Conservation (phyloP, 192 early-diverging fungal species). For the Oehlia diaphana region DNA sequence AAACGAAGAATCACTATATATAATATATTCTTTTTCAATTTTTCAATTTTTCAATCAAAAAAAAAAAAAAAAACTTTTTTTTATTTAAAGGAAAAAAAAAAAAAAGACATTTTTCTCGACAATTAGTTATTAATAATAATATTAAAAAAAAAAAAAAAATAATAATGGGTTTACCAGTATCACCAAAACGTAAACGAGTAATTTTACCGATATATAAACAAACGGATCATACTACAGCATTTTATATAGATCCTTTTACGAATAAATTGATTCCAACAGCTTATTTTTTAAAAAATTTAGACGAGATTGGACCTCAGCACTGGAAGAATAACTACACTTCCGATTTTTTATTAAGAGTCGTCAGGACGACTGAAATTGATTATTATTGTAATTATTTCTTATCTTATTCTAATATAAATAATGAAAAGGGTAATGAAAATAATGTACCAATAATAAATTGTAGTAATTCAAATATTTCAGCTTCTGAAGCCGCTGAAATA, state of each 20-base stretch:
- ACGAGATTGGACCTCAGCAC: slow-evolving; percentile 13
- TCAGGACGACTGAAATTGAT: neutral
- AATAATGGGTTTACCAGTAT: neutral
- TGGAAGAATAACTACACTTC: neutral
- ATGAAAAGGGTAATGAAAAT: neutral
- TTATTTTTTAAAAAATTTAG: slow-evolving; percentile 24
- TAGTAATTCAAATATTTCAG: neutral
- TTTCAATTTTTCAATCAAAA: neutral
- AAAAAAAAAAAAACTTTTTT: neutral
- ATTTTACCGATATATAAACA: slow-evolving; percentile 8
- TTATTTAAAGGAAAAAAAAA: neutral
- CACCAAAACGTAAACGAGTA: neutral
- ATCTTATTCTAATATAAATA: neutral
- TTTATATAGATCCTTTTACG: slow-evolving; percentile 1
- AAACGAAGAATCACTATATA: no score
- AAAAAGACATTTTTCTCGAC: neutral
- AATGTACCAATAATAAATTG: neutral
- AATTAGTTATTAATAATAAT: no score
- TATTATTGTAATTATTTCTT: slow-evolving; percentile 14
- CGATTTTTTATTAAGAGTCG: slow-evolving; percentile 2
- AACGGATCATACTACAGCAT: slow-evolving; percentile 12
- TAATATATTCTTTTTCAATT: no score
- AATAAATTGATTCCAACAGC: neutral
- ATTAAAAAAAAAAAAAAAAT: neutral
- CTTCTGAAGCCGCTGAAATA: neutral